Base-by-base conservation (phyloP, 305 asterid species). In the Rubia balearica region DNA sequence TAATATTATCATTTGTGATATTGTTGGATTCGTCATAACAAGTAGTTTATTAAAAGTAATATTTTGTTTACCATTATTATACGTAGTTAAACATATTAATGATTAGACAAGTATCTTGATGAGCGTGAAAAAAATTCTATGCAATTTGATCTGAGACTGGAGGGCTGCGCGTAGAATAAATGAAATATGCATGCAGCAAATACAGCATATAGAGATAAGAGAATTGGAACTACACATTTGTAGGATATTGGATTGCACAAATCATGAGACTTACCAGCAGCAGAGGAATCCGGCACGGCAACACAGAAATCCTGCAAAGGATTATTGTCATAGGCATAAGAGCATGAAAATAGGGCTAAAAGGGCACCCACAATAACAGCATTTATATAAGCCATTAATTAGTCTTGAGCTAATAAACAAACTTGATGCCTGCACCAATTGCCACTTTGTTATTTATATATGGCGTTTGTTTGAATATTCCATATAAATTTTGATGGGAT, bases 251-350 rank as follows among this genome's bases (percentile, higher is more conserved):
- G n/a, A 48, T 10, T 48, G 55, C 55, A 48, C 7, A 14, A 48
- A 48, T 12, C 55, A 14, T 4, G 57, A 61, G 13, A 49, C 43
- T 33, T 72, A 65, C 71, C 71, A 13, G 66, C 70, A 33, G 71
- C 30, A 8, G 64, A 53, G 17, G 69, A 16, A 65, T 72, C 76
- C 14, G 76, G 55, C 1, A 38, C 71, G 8, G 76, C 76, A 40
- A 72, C 76, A 40, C 76, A 72, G 21, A 72, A 63, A 55, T 72
- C 70, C 61, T 72, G 65, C 49, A 72, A 22, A 64, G 76, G 76
- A 64, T 51, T 46, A 4, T 61, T 60, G 67, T 72, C 76, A 17
- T 72, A 72, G 16, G 76, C 71, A 40, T 12, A 64, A 38, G 61
- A 36, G 21, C 56, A 27, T 2, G 65, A 56, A 5, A 24, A 51